These are phyloP conservation scores for Tetragonia tetragonoides DNA, from an alignment of 148 eudicot genomes.

Conservation along the genomic window DNA sequence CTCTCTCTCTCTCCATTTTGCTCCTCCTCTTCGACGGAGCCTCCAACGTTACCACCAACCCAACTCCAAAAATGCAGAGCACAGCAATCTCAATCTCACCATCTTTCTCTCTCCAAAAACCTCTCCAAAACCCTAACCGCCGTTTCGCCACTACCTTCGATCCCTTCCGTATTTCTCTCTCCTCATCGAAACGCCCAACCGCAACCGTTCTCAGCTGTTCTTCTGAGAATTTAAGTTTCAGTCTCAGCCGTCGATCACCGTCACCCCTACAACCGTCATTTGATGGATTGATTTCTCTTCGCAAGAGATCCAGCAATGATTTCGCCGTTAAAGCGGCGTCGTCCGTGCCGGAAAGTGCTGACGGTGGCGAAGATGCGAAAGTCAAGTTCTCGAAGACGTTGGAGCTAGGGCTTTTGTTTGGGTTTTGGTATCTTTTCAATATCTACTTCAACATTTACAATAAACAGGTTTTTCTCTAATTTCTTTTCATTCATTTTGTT, in stretches of 20 bases:
- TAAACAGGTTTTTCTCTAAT: slow-evolving; percentile 56
- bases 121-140: slow-evolving; percentile 22
- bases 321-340: slow-evolving; percentile 47
- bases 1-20: not conserved
- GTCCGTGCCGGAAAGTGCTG: slow-evolving; percentile 46
- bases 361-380: slow-evolving; percentile 41
- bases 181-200: slow-evolving; percentile 7
- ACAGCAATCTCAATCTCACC: slow-evolving; percentile 45
- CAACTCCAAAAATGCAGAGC: slow-evolving; percentile 54
- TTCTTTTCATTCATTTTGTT: not conserved
- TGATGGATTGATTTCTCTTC: slow-evolving; percentile 38
- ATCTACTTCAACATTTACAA: slow-evolving; percentile 86
- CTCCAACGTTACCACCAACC: slow-evolving; percentile 18
- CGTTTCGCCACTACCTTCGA: slow-evolving; percentile 10
- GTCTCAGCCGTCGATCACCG: slow-evolving; percentile 17
- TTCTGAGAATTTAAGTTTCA: not conserved
- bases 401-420: slow-evolving; percentile 66
- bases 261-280: slow-evolving; percentile 13
- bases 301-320: slow-evolving; percentile 36
- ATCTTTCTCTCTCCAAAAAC: slow-evolving; percentile 31
- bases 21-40: slow-evolving; percentile 32
- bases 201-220: not conserved
- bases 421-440: slow-evolving; percentile 74
- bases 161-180: slow-evolving; percentile 9
- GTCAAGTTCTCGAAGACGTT: slow-evolving; percentile 37